A percentile compares a stretch with the other conserved stretches of the same genome.
Evolutionary conservation across 75 land plant species (phyloP).

Genomic region (Larix kaempferi): DNA sequence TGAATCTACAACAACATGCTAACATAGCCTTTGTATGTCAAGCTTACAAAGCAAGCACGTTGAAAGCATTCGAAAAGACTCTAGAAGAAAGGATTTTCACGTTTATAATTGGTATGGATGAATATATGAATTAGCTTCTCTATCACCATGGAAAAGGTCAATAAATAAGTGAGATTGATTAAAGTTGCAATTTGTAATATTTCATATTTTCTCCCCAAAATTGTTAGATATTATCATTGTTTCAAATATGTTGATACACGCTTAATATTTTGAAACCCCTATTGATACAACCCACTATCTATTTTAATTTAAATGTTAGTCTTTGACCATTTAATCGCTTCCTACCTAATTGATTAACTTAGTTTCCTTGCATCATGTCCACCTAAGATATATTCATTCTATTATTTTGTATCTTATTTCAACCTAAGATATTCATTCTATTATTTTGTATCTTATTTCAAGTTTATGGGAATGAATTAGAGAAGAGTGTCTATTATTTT

Average conservation of each 20-base stretch:
- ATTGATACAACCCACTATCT: no score
- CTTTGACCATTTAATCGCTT: background rate
- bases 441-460: no score
- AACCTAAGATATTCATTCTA: no score
- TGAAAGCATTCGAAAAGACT: conserved; percentile 86
- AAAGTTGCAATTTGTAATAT: no score
- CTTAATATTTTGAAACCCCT: no score
- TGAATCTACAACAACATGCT: background rate
- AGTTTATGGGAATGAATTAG: background rate
- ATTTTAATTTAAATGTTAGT: background rate
- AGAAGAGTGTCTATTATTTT: no score
- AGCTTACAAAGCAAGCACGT: conserved; percentile 85
- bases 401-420: background rate
- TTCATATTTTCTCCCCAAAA: no score
- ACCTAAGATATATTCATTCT: background rate
- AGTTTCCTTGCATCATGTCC: background rate
- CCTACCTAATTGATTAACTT: background rate
- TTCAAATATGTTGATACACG: no score
- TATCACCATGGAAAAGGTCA: no score
- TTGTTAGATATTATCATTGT: no score
- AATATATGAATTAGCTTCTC: conserved; percentile 5
- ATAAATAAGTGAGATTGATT: no score
- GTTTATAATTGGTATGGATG: conserved; percentile 75
- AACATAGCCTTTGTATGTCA: conserved; percentile 19
- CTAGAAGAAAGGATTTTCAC: conserved; percentile 78